Conservation (phyloP, 2,329 filamentous ascomycete genomes). For the Scedosporium boydii region DNA sequence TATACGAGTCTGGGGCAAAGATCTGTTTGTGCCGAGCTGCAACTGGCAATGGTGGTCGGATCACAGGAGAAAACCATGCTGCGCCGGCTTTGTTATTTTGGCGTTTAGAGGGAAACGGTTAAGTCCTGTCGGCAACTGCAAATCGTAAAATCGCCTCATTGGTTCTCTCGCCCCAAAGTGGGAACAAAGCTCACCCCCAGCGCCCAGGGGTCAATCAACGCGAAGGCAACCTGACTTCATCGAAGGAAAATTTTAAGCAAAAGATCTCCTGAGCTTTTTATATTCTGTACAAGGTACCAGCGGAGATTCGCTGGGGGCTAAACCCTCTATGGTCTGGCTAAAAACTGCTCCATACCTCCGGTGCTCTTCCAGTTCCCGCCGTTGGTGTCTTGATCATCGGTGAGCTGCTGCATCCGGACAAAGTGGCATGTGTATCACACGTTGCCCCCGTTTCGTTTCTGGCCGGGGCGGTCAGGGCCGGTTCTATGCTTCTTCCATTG, state of each 20-base stretch:
- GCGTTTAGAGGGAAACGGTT: neutral
- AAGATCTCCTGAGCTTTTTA: neutral
- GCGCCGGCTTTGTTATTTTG: neutral
- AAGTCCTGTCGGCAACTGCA: neutral
- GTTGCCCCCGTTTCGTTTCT: neutral
- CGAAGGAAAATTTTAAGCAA: neutral
- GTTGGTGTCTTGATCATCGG: neutral
- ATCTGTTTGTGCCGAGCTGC: neutral
- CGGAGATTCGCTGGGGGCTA: no score
- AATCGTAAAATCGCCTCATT: neutral
- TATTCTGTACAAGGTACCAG: neutral
- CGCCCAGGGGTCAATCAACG: neutral
- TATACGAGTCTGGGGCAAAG: neutral
- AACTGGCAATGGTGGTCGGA: neutral
- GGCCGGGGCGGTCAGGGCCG: neutral
- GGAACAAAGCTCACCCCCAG: neutral
- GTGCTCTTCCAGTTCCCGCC: neutral
- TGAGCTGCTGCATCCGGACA: neutral
- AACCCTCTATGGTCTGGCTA: no score
- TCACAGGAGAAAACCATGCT: neutral
- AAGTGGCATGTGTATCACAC: neutral
- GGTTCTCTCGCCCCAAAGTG: neutral
- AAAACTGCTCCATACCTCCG: no score
- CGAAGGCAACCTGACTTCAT: neutral
- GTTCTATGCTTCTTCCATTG: no score